phyloP scores from a whole-genome alignment of 2,329 filamentous ascomycete species.

The Decorospora gaudefroyi region DNA sequence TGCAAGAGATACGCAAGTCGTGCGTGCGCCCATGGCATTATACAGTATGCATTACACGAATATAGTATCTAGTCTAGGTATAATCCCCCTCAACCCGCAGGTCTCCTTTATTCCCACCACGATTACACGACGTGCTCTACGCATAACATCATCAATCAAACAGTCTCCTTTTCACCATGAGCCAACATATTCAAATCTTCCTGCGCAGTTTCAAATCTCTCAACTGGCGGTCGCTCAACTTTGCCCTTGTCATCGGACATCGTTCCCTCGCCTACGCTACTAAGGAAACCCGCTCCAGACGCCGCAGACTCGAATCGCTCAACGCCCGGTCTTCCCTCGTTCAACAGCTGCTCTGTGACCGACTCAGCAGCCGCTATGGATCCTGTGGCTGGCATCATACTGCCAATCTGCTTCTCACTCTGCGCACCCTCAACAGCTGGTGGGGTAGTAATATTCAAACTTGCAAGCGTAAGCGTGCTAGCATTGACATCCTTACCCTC shows the following conservation, averaged over 20 bases:
- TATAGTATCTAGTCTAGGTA: no score
- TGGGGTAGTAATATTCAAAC: slow-evolving; percentile 35
- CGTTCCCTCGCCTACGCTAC: slow-evolving; percentile 14
- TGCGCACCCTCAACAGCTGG: slow-evolving; percentile 25
- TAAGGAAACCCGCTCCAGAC: slow-evolving; percentile 32
- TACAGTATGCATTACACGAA: no score
- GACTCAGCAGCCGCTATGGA: slow-evolving; percentile 3
- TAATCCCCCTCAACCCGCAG: no score
- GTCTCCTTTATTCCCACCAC: no score
- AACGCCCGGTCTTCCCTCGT: slow-evolving; percentile 35
- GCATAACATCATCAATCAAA: no score
- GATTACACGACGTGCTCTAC: no score
- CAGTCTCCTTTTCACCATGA: slow-evolving; percentile 1
- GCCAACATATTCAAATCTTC: slow-evolving; percentile 28
- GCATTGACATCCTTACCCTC: slow-evolving; percentile 60
- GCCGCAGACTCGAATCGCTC: slow-evolving; percentile 61
- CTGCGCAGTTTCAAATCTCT: slow-evolving; percentile 61
- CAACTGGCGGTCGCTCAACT: slow-evolving; percentile 46
- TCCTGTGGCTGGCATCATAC: no score
- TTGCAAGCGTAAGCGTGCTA: slow-evolving; percentile 69
- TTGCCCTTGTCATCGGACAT: slow-evolving; percentile 9
- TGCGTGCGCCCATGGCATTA: no score
- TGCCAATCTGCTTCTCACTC: slow-evolving; percentile 16
- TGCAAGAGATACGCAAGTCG: no score
- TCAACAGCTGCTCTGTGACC: slow-evolving; percentile 14